Evolutionary conservation across 139 green algal species (phyloP).

Genomic region (Asterochloris erici): DNA sequence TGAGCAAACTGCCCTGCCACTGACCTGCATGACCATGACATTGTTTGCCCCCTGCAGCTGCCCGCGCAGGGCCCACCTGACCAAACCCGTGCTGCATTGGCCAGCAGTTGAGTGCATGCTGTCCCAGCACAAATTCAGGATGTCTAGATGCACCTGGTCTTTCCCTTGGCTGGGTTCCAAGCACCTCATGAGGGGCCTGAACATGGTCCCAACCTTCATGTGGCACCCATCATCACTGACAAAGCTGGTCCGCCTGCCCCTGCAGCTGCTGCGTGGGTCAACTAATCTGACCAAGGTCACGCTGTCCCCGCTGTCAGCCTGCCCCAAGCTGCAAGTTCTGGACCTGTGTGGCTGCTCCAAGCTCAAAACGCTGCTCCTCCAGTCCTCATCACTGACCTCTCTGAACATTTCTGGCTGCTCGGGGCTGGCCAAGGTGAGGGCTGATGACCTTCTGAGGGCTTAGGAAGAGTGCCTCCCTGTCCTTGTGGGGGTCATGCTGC

Average conservation of each 20-base stretch:
- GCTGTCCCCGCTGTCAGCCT: conserved; percentile 55
- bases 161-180: not conserved
- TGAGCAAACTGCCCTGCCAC: too few relatives aligned
- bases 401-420: conserved; percentile 52
- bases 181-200: not conserved
- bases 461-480: not conserved
- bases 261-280: conserved; percentile 43
- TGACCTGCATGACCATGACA: too few relatives aligned
- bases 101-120: not conserved
- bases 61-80: too few relatives aligned
- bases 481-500: not conserved
- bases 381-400: conserved; percentile 48
- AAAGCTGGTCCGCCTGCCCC: too few relatives aligned
- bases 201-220: not conserved
- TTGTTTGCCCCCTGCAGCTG: too few relatives aligned
- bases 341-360: conserved; percentile 51
- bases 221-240: too few relatives aligned
- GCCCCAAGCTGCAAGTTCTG: conserved; percentile 56
- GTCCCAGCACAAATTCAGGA: not conserved
- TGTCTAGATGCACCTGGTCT: not conserved
- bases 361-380: conserved; percentile 65
- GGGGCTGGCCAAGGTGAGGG: conserved; percentile 53
- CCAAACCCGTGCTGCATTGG: too few relatives aligned
- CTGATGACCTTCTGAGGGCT: not conserved
- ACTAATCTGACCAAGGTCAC: conserved; percentile 64